Base-by-base conservation (phyloP, 345 rosid genomes). In the Cochlearia excelsa region DNA sequence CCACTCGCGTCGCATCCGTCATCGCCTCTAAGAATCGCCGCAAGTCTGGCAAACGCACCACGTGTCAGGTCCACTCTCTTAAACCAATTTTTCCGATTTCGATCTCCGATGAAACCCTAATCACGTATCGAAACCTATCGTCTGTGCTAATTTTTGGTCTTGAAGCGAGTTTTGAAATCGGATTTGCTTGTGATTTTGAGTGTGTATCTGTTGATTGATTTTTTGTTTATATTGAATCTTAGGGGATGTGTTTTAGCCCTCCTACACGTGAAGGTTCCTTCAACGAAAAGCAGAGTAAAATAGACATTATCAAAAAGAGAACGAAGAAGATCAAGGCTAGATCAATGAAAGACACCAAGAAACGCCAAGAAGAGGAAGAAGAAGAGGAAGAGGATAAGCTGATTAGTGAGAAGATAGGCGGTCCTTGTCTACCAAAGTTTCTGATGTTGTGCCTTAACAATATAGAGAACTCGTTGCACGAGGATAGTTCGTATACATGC, bases 181-280 rank as follows among this genome's bases (percentile, higher is more conserved):
- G 35, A 33, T 2, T 2, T 33, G 35, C 23, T 33, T 33, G 4
- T 33, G 35, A 33, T 16, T 16, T 16, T 16, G 23, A 16, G 23
- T 16, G 23, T 16, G 23, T 16, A 16, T 16, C 23, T 16, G 23
- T 16, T 16, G 23, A 16, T 16, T 16, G 35, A 33, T 2, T 33
- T 33, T 33, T 33, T 33, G 35, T 33, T 27, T 39, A 0, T 4
- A 2, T 38, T 57, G 45, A 53, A 61, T 57, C 49, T 47, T 77
- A 86, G 95, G 95, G 97, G 11, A 89, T 93, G 99, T 93, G 97
- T 63, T 93, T 82, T 73, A 85, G 86, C 72, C 95, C 89, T 59
- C 99, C 99, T 11, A 72, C 83, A 35, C 81, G 30, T 6, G 87
- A 87, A 44, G 84, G 87, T 71, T 95, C 95, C 0, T 89, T 80